Evolutionary conservation across 768 basidiomycete species (phyloP).

Genomic region (Termitomyces sp.): DNA sequence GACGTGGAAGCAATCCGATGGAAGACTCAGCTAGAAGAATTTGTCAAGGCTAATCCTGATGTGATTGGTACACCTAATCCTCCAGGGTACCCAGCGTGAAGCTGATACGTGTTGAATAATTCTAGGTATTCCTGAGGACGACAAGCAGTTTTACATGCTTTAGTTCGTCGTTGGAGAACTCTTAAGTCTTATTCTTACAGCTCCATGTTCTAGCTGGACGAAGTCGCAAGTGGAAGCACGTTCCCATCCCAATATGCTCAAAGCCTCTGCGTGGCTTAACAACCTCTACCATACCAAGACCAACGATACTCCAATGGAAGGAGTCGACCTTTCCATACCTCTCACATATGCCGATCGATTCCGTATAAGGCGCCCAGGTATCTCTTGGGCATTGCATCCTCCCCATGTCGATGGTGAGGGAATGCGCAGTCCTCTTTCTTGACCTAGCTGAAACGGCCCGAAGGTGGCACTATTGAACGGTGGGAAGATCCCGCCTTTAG

Average conservation of each 20-base stretch:
- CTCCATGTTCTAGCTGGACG: slow-evolving; percentile 26
- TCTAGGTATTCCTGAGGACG: slow-evolving; percentile 45
- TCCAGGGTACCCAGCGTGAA: not conserved
- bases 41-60: slow-evolving; percentile 50
- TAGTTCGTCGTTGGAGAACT: slow-evolving; percentile 39
- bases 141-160: slow-evolving; percentile 71
- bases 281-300: slow-evolving; percentile 46
- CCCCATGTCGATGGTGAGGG: slow-evolving; percentile 36
- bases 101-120: not conserved
- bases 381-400: slow-evolving; percentile 43
- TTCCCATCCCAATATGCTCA: slow-evolving; percentile 59
- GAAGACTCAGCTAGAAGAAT: slow-evolving; percentile 51
- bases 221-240: slow-evolving; percentile 61
- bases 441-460: slow-evolving; percentile 1
- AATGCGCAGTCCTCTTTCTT: slow-evolving; percentile 1
- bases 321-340: slow-evolving; percentile 56
- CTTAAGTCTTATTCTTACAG: not conserved
- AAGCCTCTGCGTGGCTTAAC: slow-evolving; percentile 54
- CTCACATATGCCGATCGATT: slow-evolving; percentile 71
- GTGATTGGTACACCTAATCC: slow-evolving; percentile 37
- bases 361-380: slow-evolving; percentile 65
- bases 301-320: slow-evolving; percentile 30
- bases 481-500: slow-evolving; percentile 62
- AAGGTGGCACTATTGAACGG: slow-evolving; percentile 71
- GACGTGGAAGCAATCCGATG: slow-evolving; percentile 47